Base-by-base conservation (phyloP, 768 basidiomycete species). In the Gautieria morchelliformis region DNA sequence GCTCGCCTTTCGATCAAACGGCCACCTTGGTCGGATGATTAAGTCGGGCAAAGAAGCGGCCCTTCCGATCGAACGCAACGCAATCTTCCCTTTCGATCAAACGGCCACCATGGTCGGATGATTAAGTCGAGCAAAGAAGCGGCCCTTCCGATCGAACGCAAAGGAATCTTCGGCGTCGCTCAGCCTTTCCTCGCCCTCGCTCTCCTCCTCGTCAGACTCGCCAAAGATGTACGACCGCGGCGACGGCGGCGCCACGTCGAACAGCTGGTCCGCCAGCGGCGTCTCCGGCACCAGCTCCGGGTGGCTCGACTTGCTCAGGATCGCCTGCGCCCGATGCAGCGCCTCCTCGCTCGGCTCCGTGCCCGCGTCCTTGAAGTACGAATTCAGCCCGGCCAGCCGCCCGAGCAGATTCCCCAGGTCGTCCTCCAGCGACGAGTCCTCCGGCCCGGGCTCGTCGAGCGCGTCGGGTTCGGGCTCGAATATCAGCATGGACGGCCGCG, bases 401-500 rank as follows among this genome's bases (percentile, higher is more conserved):
- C 68, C 69, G 22, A 73, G 70, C 22, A 93, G 73, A 52, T 87
- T 88, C 9, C 88, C 85, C 8, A 95, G 73, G 65, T 89, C 83
- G 50, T 85, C 83, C 40, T 81, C 81, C 9, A 51, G 53, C 7
- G 63, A 66, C 7, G 66, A 55, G 63, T 66, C 62, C 65, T 72
- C 59, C 37, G 57, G 44, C 68, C 61, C 14, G 71, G 69, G 15
- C 78, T 71, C 61, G 72, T 71, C 53, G 72, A 69, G 20, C 69
- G 67, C 75, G 12, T 81, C 68, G 59, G 52, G 24, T 52, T 74
- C 83, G 17, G 82, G 84, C 68, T 84, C 85, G 66, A 86, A 86
- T 60, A 85, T 78, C 65, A 92, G 80, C 52, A 83, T 76, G 39
- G 86, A 84, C 14, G 87, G 83, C 35, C 88, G 75, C 12, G 83